These are phyloP conservation scores for Teratosphaeria pseudoeucalypti DNA, from an alignment of 2,329 filamentous ascomycete genomes.

Conservation along the genomic window DNA sequence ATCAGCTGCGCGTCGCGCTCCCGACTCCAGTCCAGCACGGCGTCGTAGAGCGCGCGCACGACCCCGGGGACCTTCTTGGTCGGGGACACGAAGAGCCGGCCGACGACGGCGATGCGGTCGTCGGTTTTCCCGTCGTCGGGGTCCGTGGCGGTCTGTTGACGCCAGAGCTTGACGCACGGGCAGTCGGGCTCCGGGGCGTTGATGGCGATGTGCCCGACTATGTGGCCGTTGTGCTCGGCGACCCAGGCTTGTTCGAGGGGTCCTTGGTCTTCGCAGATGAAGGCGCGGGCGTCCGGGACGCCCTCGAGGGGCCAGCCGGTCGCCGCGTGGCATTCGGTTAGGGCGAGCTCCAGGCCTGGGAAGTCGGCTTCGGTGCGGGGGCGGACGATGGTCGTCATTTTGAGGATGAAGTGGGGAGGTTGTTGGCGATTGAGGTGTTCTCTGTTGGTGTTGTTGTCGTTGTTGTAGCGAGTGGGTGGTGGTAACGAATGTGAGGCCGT, in stretches of 20 bases:
- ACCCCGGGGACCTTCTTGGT: neutral
- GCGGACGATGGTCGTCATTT: neutral
- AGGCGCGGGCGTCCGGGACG: neutral
- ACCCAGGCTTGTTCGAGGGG: neutral
- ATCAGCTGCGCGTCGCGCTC: neutral
- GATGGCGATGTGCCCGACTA: neutral
- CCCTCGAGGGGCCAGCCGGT: neutral
- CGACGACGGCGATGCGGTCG: neutral
- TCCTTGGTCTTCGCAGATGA: neutral
- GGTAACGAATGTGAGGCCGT: neutral
- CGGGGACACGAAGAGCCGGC: neutral
- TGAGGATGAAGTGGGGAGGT: neutral
- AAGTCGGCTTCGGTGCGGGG: neutral
- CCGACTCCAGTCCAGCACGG: neutral
- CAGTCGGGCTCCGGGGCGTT: neutral
- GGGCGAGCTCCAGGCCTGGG: neutral
- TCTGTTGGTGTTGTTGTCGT: neutral
- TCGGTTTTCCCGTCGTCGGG: neutral
- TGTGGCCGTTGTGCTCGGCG: neutral
- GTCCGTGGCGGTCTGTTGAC: neutral
- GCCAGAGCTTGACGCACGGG: neutral
- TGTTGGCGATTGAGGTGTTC: neutral
- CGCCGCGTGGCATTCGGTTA: neutral
- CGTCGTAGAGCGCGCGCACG: neutral
- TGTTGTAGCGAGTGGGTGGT: neutral